Base-by-base conservation (phyloP, 768 basidiomycete species). In the Neoboletus subvelutipes region DNA sequence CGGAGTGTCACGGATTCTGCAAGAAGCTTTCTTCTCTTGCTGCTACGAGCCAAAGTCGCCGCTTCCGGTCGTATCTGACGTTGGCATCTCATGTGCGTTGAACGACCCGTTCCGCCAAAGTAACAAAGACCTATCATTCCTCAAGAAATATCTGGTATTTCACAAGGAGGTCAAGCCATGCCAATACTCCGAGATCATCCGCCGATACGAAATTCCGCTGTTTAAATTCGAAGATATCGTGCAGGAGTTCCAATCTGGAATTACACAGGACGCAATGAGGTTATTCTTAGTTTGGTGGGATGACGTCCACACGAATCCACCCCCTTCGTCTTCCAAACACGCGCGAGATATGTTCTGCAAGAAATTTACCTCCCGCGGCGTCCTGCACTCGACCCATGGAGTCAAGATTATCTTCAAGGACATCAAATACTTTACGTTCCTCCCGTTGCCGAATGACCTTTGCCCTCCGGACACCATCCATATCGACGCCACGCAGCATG, bases 381-480 rank as follows among this genome's bases (percentile, higher is more conserved):
- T 60, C 13, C 18, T 64, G 29, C 18, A 15, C 20, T 34, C 36
- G 29, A 64, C 12, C 10, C 26, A 36, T 9, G 54, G 48, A 12
- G 26, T 7, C 40, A 12, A 31, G 13, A 53, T 47, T 24, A 69
- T 78, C 1, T 83, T 96, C 64, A 78, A 77, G 67, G 83, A 82
- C 2, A 90, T 86, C 67, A 79, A 79, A 55, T 75, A 75, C 10
- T 77, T 80, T n/a, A 74, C 75, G n/a, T 75, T 76, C 12, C 73
- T 77, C n/a, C 83, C 92, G 18, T 86, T 89, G 3, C 54, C 73
- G 3, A 88, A 91, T 55, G 84, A 89, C 13, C 92, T 94, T 5
- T 74, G 94, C 9, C 94, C 94, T 4, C 71, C 74, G 1, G 78
- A 88, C 60, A 83, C 90, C 4, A 77, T 98, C 0, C 90, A 91